Evolutionary conservation across 768 basidiomycete genomes (phyloP), one percentile per base, ranked within the genome.

Genomic region (Nidularia pulvinata): DNA sequence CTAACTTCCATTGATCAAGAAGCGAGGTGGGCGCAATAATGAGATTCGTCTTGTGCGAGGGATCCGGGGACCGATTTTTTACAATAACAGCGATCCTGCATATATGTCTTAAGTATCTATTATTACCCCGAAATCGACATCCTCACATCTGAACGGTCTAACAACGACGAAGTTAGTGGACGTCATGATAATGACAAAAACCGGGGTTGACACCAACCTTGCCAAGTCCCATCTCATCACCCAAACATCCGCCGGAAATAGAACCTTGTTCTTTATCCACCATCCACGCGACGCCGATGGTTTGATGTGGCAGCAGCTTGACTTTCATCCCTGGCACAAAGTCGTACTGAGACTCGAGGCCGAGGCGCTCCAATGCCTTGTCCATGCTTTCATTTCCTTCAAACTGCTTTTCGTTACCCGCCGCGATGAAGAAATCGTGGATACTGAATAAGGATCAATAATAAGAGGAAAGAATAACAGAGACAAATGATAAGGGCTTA

Each of bases 1-100:
- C 82, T 32, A 70, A 57, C 55, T 74, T 73, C 81, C 81, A 83
- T 53, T 88, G 87, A 34, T 78, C 72, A n/a, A 88, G 71, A 3
- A 88, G 69, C 3, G 84, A 82, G 7, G 83, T 65, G 5, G 82
- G 83, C 4, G 84, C 82, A 32, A 88, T 62, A 52, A 89, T 79
- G 1, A 89, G 73, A 33, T 79, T 88, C 0, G 81, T 79, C 65
- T 84, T 84, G 63, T 77, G 71, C 32, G 63, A 65, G 0, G 72
- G 74, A 56, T 85, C 76, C 2, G 59, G 46, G 0, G 82, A 77
- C 7, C 61, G 69, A 61, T 87, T 84, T 39, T 70, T 69, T 32
- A 75, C 65, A 60, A 87, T 78, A 1, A 73, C 59, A 0, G 85
- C 82, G 50, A 88, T 87, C 66, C 75, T 79, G 39, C 16, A 16